These are phyloP conservation scores for Nemania sp. DNA, from an alignment of 2,329 filamentous ascomycete genomes.

Conservation along the genomic window DNA sequence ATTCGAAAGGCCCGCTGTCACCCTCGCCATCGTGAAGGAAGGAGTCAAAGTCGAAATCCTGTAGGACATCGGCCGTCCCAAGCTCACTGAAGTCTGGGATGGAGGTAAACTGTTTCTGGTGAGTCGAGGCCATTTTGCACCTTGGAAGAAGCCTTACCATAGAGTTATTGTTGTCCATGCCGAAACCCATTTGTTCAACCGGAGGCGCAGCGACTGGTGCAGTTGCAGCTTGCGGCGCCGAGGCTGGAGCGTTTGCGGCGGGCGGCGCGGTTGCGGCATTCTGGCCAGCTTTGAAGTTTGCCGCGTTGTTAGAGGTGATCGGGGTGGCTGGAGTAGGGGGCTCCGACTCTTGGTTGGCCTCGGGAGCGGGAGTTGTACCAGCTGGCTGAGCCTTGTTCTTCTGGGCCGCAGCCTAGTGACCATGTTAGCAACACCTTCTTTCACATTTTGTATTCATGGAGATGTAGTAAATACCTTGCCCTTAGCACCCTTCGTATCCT, in stretches of 20 bases:
- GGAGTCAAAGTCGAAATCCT: slow-evolving; percentile 70
- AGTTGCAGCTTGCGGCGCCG: slow-evolving; percentile 47
- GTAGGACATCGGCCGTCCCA: slow-evolving; percentile 59
- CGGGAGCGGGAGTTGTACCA: slow-evolving; percentile 61
- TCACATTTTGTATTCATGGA: slow-evolving; percentile 8
- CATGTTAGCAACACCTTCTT: slow-evolving; percentile 33
- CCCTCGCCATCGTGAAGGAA: slow-evolving; percentile 63
- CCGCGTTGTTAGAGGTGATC: slow-evolving; percentile 61
- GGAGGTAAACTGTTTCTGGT: slow-evolving; percentile 43
- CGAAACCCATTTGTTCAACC: slow-evolving; percentile 52
- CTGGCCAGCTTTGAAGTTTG: slow-evolving; percentile 50
- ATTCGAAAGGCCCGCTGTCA: slow-evolving; percentile 57
- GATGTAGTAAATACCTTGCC: slow-evolving; percentile 64
- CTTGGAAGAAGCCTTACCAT: slow-evolving; percentile 48
- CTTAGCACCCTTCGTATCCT: slow-evolving; percentile 67
- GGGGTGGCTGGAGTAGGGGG: slow-evolving; percentile 65
- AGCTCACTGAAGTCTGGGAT: slow-evolving; percentile 57
- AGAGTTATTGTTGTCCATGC: slow-evolving; percentile 46
- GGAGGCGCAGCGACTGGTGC: slow-evolving; percentile 50
- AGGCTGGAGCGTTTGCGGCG: slow-evolving; percentile 49
- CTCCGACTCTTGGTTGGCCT: slow-evolving; percentile 59
- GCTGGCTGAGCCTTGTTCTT: slow-evolving; percentile 62
- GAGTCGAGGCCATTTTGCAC: slow-evolving; percentile 17
- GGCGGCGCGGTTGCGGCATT: slow-evolving; percentile 44
- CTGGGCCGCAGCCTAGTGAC: slow-evolving; percentile 54